Evolutionary conservation across 306 rosid genomes (phyloP).

Genomic region (Prosopis cineraria): DNA sequence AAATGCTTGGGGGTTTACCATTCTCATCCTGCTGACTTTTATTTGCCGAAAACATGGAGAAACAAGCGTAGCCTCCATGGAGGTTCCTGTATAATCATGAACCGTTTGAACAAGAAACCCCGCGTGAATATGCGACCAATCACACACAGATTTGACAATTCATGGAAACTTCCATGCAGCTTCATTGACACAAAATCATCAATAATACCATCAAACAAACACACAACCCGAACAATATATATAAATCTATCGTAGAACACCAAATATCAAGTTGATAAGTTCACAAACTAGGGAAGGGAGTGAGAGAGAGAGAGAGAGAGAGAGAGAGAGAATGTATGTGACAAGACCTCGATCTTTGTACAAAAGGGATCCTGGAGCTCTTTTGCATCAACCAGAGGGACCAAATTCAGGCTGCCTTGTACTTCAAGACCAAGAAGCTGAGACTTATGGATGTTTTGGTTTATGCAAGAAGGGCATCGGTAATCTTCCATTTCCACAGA

Average conservation of each 20-base stretch:
- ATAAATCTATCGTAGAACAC: background rate
- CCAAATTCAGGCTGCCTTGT: background rate
- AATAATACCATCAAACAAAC: background rate
- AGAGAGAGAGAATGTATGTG: background rate
- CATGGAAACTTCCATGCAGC: background rate
- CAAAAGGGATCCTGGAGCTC: background rate
- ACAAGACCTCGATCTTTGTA: background rate
- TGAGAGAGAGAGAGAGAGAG: no score
- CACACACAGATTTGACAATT: no score
- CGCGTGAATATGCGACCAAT: no score
- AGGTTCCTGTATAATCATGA: background rate
- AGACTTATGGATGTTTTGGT: conserved; percentile 2
- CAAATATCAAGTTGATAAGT: background rate
- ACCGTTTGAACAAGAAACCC: background rate
- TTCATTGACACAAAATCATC: no score
- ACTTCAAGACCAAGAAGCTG: background rate
- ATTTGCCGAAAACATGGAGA: no score
- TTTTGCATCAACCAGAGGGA: background rate
- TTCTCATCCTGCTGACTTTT: no score
- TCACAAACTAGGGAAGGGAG: background rate
- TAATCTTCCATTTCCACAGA: conserved; percentile 9
- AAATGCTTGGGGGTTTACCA: no score
- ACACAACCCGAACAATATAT: background rate
- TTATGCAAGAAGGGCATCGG: background rate
- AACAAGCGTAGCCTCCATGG: background rate